Evolutionary conservation across 495 filamentous ascomycete genomes (phyloP).

Genomic region (Aspergillus campestris): DNA sequence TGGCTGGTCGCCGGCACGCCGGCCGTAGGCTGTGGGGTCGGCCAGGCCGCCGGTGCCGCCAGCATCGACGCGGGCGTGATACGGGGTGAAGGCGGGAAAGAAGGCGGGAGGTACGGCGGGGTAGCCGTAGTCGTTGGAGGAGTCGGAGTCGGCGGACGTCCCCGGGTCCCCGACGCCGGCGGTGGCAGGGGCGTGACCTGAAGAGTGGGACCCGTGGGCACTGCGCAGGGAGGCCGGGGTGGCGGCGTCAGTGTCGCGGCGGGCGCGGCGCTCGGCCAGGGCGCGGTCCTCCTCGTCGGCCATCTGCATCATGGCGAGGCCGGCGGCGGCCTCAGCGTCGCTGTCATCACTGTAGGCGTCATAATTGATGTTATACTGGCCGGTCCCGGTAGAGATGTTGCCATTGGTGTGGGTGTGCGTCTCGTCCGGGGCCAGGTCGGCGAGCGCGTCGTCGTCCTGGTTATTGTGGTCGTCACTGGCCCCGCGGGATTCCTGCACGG

Average conservation of each 20-base stretch:
- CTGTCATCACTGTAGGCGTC: conserved; percentile 63
- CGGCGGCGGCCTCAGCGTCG: conserved; percentile 84
- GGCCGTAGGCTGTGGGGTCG: conserved; percentile 53
- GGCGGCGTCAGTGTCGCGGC: conserved; percentile 37
- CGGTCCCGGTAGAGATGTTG: conserved; percentile 35
- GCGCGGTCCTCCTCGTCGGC: conserved; percentile 73
- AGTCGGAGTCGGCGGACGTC: conserved; percentile 5
- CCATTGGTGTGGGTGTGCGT: conserved; percentile 45
- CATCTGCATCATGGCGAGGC: conserved; percentile 72
- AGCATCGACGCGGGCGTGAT: conserved; percentile 60
- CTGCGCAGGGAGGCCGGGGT: conserved; percentile 22
- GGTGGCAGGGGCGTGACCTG: no score
- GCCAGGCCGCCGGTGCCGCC: conserved; percentile 79
- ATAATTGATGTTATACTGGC: conserved; percentile 42
- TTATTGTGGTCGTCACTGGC: conserved; percentile 16
- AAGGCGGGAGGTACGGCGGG: conserved; percentile 38
- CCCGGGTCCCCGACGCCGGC: no score
- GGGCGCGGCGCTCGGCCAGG: conserved; percentile 44
- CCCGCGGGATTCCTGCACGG: conserved; percentile 27
- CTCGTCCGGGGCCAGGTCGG: conserved; percentile 28
- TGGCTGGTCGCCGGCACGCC: conserved; percentile 61
- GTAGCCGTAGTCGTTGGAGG: conserved; percentile 36
- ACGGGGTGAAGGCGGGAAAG: conserved; percentile 51
- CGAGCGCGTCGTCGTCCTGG: conserved; percentile 2
- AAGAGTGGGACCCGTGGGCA: conserved; percentile 17